Percentiles rank a stretch among this genome's conserved stretches.
Evolutionary conservation across 768 basidiomycete species (phyloP).

Genomic region (Lactarius deliciosus): DNA sequence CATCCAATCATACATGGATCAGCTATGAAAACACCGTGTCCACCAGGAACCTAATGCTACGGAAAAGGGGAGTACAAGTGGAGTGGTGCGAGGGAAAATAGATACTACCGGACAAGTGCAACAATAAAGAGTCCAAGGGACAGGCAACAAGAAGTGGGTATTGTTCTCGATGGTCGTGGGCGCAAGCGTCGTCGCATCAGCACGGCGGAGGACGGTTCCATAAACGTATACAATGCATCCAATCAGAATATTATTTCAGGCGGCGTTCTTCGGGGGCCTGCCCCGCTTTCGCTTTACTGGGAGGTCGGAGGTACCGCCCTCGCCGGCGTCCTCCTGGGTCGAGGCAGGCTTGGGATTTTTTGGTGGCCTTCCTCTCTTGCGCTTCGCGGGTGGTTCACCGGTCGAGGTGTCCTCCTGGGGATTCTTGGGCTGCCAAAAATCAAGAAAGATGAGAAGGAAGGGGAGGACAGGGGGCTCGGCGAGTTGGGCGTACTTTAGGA

Average conservation of each 20-base stretch:
- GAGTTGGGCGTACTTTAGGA: constrained; percentile 44
- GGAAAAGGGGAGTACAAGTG: constrained; percentile 27
- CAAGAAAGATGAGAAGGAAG: constrained; percentile 18
- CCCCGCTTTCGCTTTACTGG: constrained; percentile 68
- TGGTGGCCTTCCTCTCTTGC: constrained; percentile 73
- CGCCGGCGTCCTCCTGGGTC: constrained; percentile 42
- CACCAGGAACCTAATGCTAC: constrained; percentile 30
- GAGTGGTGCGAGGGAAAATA: constrained; percentile 23
- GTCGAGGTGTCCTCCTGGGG: constrained; percentile 44
- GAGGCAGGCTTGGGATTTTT: constrained; percentile 55
- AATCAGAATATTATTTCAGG: constrained; percentile 29
- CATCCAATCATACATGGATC: constrained; percentile 29
- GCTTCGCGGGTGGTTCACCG: constrained; percentile 46
- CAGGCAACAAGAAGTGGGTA: constrained; percentile 38
- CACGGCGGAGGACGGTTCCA: constrained; percentile 28
- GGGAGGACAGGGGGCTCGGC: constrained; percentile 1
- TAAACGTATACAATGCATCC: constrained; percentile 37
- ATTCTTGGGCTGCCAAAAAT: constrained; percentile 36
- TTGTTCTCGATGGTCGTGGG: constrained; percentile 39
- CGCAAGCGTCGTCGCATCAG: constrained; percentile 31
- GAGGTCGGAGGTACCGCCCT: constrained; percentile 46
- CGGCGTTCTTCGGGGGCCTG: constrained; percentile 53
- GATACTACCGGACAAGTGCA: constrained; percentile 26
- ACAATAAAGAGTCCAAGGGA: constrained; percentile 30
- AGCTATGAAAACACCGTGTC: constrained; percentile 32